These are phyloP conservation scores for Colletotrichum plurivorum DNA, from an alignment of 2,329 filamentous ascomycete genomes.

Conservation along the genomic window DNA sequence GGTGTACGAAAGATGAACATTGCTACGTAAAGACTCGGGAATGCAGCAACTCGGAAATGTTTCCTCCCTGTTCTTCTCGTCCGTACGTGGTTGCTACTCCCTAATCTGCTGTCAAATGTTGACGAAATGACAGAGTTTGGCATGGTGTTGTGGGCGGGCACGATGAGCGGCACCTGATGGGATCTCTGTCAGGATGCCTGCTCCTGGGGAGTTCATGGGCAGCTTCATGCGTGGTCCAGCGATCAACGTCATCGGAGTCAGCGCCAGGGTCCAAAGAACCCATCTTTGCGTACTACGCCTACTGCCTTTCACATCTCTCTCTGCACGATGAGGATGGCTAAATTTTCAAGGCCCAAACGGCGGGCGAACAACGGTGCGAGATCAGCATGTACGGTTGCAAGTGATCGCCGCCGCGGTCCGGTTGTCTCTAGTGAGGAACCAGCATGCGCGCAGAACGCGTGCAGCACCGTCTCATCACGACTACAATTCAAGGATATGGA, in stretches of 20 bases:
- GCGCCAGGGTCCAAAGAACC: neutral
- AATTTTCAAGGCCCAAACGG: neutral
- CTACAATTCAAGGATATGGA: too few relatives aligned
- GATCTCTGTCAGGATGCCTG: constrained; percentile 18
- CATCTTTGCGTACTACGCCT: neutral
- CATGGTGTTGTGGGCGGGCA: constrained; percentile 29
- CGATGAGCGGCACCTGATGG: neutral
- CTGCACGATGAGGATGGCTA: neutral
- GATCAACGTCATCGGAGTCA: constrained; percentile 29
- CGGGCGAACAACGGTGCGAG: neutral
- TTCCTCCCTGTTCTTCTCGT: constrained; percentile 15
- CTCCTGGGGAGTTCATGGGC: constrained; percentile 5
- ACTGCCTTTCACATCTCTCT: neutral
- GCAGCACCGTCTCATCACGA: neutral
- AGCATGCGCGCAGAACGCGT: neutral
- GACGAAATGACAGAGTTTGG: constrained; percentile 8
- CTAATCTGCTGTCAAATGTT: constrained; percentile 28
- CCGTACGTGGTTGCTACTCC: constrained; percentile 16
- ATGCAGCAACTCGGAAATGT: constrained; percentile 8
- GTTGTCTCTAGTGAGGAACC: constrained; percentile 33
- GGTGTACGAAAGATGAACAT: neutral
- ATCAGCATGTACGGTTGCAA: constrained; percentile 29
- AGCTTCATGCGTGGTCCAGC: constrained; percentile 26
- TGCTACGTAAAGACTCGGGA: neutral
- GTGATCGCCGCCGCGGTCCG: constrained; percentile 16